Conservation (phyloP, 805 yeast genomes). For the Ogataea chonburiensis region DNA sequence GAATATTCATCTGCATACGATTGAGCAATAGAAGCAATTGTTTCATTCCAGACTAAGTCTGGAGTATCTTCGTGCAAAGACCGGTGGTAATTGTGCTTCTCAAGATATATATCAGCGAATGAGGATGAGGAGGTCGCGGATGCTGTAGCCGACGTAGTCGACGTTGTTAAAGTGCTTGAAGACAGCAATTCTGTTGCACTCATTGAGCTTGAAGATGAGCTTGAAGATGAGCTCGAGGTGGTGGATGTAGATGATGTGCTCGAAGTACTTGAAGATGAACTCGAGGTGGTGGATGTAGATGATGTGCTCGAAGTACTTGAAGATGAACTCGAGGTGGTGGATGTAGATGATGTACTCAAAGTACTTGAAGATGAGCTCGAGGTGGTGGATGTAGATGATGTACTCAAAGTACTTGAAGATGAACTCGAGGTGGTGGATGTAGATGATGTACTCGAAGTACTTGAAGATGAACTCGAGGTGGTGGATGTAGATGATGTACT, state of each 20-base stretch:
- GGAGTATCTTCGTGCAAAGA: constrained; percentile 47
- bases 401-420: too few relatives aligned
- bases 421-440: too few relatives aligned
- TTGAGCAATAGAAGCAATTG: constrained; percentile 54
- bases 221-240: constrained; percentile 23
- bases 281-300: constrained; percentile 20
- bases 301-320: constrained; percentile 9
- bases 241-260: constrained; percentile 24
- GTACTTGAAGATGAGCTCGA: too few relatives aligned
- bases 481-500: too few relatives aligned
- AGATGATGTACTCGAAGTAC: too few relatives aligned
- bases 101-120: constrained; percentile 48
- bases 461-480: too few relatives aligned
- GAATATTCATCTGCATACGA: constrained; percentile 52
- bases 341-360: too few relatives aligned
- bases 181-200: too few relatives aligned
- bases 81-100: constrained; percentile 61
- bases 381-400: too few relatives aligned
- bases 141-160: constrained; percentile 25
- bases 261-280: constrained; percentile 13
- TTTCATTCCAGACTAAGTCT: constrained; percentile 53
- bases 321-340: constrained; percentile 12
- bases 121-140: constrained; percentile 25
- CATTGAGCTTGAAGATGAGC: constrained; percentile 27
- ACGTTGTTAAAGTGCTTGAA: constrained; percentile 18